These are phyloP conservation scores for Penicillium roqueforti DNA, from an alignment of 495 filamentous ascomycete species.

Conservation along the genomic window DNA sequence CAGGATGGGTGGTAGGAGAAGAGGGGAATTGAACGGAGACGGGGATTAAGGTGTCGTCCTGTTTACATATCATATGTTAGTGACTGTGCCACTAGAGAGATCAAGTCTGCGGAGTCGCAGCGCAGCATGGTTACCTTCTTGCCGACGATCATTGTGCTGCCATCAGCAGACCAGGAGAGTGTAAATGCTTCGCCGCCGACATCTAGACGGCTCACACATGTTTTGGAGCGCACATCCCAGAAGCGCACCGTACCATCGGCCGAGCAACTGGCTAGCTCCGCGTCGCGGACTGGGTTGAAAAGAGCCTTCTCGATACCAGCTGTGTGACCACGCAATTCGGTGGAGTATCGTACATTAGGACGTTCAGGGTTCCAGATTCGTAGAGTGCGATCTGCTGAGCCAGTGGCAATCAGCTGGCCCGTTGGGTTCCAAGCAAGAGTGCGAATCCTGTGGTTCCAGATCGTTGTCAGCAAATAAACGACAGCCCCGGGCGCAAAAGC, in stretches of 20 bases:
- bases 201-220: slow-evolving; percentile 71
- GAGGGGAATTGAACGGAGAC: slow-evolving; percentile 50
- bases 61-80: slow-evolving; percentile 1
- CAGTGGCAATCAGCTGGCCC: slow-evolving; percentile 82
- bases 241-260: slow-evolving; percentile 81
- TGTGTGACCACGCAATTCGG: slow-evolving; percentile 78
- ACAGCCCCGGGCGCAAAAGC: neutral
- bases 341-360: slow-evolving; percentile 71
- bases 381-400: slow-evolving; percentile 73
- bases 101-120: neutral
- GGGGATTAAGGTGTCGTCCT: slow-evolving; percentile 70
- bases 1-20: slow-evolving; percentile 29
- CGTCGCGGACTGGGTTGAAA: slow-evolving; percentile 85
- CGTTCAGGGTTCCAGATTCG: slow-evolving; percentile 93
- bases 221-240: slow-evolving; percentile 88
- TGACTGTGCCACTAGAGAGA: neutral
- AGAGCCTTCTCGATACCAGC: slow-evolving; percentile 78
- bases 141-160: slow-evolving; percentile 74
- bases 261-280: slow-evolving; percentile 81
- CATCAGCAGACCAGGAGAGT: slow-evolving; percentile 85
- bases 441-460: slow-evolving; percentile 45
- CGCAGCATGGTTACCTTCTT: slow-evolving; percentile 58
- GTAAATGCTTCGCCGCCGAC: slow-evolving; percentile 79
- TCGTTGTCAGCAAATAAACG: slow-evolving; percentile 7
- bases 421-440: slow-evolving; percentile 87